Percentiles rank a stretch among this genome's conserved stretches.
phyloP scores from a whole-genome alignment of 1,139 yeast genomes.

The Eremothecium gossypii region DNA sequence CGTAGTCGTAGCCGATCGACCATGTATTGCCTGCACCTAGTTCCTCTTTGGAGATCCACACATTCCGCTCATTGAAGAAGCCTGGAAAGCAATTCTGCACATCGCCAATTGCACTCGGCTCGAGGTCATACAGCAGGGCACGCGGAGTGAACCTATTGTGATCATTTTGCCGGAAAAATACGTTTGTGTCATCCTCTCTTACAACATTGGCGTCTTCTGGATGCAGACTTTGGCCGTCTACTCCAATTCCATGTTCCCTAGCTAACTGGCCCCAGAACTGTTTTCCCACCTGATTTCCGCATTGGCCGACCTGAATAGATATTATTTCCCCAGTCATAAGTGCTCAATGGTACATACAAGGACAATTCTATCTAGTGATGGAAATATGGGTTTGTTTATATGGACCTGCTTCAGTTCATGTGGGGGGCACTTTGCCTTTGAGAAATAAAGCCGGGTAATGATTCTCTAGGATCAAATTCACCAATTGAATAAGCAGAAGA shows the following conservation, averaged over 20 bases:
- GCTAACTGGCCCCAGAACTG: slow-evolving; percentile 91
- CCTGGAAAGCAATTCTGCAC: slow-evolving; percentile 48
- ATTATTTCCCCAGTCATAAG: slow-evolving; percentile 45
- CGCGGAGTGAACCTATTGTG: slow-evolving; percentile 79
- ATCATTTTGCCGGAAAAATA: slow-evolving; percentile 74
- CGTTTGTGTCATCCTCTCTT: slow-evolving; percentile 58
- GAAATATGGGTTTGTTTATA: too few species aligned
- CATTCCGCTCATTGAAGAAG: slow-evolving; percentile 76
- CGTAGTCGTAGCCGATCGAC: slow-evolving; percentile 84
- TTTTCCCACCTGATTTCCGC: slow-evolving; percentile 93
- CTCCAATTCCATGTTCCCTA: slow-evolving; percentile 71
- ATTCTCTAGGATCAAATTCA: too few species aligned
- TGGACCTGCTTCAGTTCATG: too few species aligned
- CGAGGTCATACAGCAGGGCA: slow-evolving; percentile 75
- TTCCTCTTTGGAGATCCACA: slow-evolving; percentile 71
- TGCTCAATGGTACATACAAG: background rate
- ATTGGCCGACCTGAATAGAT: slow-evolving; percentile 68
- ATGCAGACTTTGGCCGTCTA: slow-evolving; percentile 51
- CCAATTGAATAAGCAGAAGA: too few species aligned
- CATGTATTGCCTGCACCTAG: slow-evolving; percentile 94
- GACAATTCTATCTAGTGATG: too few species aligned
- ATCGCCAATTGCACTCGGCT: slow-evolving; percentile 78
- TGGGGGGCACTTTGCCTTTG: too few species aligned
- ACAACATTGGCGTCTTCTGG: slow-evolving; percentile 18
- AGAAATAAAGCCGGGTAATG: too few species aligned